Evolutionary conservation across 2,329 filamentous ascomycete species (phyloP), one percentile per base, ranked within the genome.

Genomic region (Claviceps lovelessii): DNA sequence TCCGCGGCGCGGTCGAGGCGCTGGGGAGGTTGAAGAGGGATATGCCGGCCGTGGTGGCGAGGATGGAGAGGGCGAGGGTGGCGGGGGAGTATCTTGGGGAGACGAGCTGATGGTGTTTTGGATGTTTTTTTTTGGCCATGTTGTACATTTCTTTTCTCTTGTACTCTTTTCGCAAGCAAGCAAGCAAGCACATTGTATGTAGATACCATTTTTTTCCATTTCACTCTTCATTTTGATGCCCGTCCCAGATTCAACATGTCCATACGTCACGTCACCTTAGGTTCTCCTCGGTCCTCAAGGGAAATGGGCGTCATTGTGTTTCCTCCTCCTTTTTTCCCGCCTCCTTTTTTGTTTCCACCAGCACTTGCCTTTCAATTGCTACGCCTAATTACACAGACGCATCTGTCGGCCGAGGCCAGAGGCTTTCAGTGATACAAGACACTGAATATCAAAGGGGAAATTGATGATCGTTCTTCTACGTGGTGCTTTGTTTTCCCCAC

Each of bases 51-150:
- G 76, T 78, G 4, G 79, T 82, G 62, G 82, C 81, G 54, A 78
- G 74, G 66, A 83, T 84, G 77, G 81, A 84, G 71, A 73, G 81
- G 66, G 81, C 82, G 55, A 72, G 77, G 58, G 74, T 77, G 17
- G 81, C 80, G 28, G 78, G 76, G 17, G 73, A 78, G 60, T 83
- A 83, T 64, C 78, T 80, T 8, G 70, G 77, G 29, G 64, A 64
- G 31, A 62, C 64, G 39, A 62, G 64, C 19, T 51, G 44, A 54
- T n/a, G 33, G 1, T 7, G 5, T 19, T 5, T 10, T 13, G 28
- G 46, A 1, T 13, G 2, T 35, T 23, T 51, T 39, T 33, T 15
- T 37, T 46, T 33, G 41, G 17, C 8, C 11, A 15, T 28, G 5
- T 54, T 51, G 8, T 3, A 11, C 10, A n/a, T n/a, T 41, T 41